Base-by-base conservation (phyloP, 2,329 filamentous ascomycete species). In the Phyllachora maydis region DNA sequence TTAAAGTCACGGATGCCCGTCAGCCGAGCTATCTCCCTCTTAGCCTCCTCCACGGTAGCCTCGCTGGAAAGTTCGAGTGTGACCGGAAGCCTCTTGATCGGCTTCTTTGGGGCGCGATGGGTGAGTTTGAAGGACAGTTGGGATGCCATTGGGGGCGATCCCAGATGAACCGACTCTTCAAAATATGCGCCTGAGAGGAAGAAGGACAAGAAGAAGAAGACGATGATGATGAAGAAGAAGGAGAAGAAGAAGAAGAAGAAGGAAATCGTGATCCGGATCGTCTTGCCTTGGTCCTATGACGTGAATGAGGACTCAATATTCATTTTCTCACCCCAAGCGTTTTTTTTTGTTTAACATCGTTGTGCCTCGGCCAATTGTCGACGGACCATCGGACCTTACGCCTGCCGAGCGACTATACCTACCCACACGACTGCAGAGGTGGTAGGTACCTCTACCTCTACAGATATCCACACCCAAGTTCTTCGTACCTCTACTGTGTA, bases 41-140 rank as follows among this genome's bases (percentile, higher is more conserved):
- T 71, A 32, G 64, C 52, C 39, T 66, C 58, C 36, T 72, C 65
- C 28, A 72, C 53, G 6, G 61, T 70, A 28, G 63, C 52, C 28
- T 55, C 47, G 29, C 42, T 31, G 14, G 54, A 40, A 11, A 68
- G 33, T 29, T 63, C 53, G 35, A 68, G 34, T 11, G 54, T 46
- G 11, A 46, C 30, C 10, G 63, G 63, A n/a, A 68, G 56, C 29
- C 52, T 53, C 45, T 54, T 59, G 41, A 68, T 47, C 29, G 55
- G 54, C 33, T 58, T 47, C 38, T 51, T 56, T 23, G 55, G 52
- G 30, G 50, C 54, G 37, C 50, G 42, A 33, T 49, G 54, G 25
- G 46, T 45, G 31, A 59, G 45, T 41, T 48, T 51, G 28, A 59
- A n/a, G n/a, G n/a, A n/a, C n/a, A n/a, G n/a, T n/a, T n/a, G n/a